Percentiles rank a stretch among this genome's conserved stretches.
phyloP scores from a whole-genome alignment of 352 stramenopile genomes.

The Stramenopiles sp. region DNA sequence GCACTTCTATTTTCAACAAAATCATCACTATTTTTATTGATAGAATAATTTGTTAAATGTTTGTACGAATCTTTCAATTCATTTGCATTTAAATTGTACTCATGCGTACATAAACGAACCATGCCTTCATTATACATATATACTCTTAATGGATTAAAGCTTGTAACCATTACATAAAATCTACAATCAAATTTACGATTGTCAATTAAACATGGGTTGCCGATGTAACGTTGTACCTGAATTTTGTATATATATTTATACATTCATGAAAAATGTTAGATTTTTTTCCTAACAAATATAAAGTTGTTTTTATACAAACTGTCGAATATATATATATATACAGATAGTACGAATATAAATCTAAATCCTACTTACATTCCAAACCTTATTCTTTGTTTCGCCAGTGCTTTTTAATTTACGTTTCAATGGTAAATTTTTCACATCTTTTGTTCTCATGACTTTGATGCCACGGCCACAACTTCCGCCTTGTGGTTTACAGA shows the following conservation, averaged over 20 bases:
- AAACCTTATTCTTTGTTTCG: too few species aligned
- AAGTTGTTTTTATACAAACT: conserved; percentile 21
- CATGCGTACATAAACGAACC: conserved; percentile 9
- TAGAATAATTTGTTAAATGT: conserved; percentile 72
- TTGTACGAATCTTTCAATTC: conserved; percentile 51
- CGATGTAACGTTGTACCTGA: conserved; percentile 47
- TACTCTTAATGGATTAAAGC: conserved; percentile 54
- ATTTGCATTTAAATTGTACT: conserved; percentile 19
- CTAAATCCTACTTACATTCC: too few species aligned
- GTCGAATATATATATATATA: too few species aligned
- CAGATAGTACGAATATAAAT: too few species aligned
- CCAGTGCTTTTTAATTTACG: too few species aligned
- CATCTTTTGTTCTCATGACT: conserved; percentile 32
- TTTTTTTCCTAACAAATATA: conserved; percentile 43
- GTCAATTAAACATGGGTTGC: conserved; percentile 54
- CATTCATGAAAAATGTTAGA: conserved; percentile 37
- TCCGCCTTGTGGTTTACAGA: conserved; percentile 47
- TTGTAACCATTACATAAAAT: conserved; percentile 78
- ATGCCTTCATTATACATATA: conserved; percentile 13
- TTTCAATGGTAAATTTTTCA: too few species aligned
- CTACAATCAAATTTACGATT: conserved; percentile 29
- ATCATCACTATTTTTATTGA: conserved; percentile 62
- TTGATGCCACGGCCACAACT: conserved; percentile 50
- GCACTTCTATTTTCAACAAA: conserved; percentile 31
- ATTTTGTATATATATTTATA: background rate